These are phyloP conservation scores for Simplicillium aogashimaense DNA, from an alignment of 2,329 filamentous ascomycete species.

Conservation along the genomic window DNA sequence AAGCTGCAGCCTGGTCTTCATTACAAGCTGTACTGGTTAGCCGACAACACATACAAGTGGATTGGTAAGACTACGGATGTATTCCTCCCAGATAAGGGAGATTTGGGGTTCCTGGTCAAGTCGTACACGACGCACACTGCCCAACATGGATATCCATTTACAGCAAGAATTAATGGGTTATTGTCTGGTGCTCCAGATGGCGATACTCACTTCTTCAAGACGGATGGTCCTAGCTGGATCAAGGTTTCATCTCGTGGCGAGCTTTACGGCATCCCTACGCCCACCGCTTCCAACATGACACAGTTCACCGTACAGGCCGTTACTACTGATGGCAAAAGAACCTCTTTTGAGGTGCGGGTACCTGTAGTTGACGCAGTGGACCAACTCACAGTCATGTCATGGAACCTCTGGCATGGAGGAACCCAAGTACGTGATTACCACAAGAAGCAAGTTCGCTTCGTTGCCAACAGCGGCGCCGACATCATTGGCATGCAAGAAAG, in stretches of 20 bases:
- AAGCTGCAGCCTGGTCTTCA: not conserved
- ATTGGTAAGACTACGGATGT: not conserved
- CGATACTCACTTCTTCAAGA: not conserved
- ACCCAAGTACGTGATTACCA: slow-evolving; percentile 23
- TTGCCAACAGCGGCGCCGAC: slow-evolving; percentile 19
- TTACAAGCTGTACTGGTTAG: not conserved
- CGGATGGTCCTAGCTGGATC: slow-evolving; percentile 16
- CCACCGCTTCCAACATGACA: slow-evolving; percentile 11
- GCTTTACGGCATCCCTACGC: slow-evolving; percentile 22
- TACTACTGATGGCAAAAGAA: slow-evolving; percentile 11
- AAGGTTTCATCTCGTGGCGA: slow-evolving; percentile 18
- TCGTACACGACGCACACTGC: not conserved
- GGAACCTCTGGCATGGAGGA: slow-evolving; percentile 29
- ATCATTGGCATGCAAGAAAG: slow-evolving; percentile 27
- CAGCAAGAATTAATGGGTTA: not conserved
- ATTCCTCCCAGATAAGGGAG: not conserved
- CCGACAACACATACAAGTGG: not conserved
- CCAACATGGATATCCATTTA: not conserved
- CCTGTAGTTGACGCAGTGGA: slow-evolving; percentile 21
- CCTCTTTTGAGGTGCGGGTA: slow-evolving; percentile 18
- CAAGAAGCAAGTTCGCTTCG: slow-evolving; percentile 26
- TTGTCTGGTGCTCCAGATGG: not conserved
- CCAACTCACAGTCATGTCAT: slow-evolving; percentile 22
- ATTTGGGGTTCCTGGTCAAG: not conserved
- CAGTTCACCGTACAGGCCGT: slow-evolving; percentile 11